Percentiles rank a stretch among this genome's conserved stretches.
Conservation (phyloP, 2,329 filamentous ascomycete species). For the Fusarium neocosmosporiellum region DNA sequence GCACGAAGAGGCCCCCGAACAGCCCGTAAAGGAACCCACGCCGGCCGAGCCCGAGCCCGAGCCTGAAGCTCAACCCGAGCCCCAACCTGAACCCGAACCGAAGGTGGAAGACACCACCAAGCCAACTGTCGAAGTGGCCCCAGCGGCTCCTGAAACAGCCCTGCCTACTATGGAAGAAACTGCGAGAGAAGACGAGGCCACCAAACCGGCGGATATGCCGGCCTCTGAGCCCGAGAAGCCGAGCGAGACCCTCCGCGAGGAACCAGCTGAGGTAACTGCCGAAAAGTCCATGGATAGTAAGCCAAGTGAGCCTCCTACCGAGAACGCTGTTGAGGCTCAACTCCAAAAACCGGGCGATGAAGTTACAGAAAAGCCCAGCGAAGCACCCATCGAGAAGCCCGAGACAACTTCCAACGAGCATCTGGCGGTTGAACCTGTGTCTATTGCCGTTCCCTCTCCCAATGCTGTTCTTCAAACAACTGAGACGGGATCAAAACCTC, state of each 20-base stretch:
- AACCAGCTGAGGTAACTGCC: background rate
- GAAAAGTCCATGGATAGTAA: background rate
- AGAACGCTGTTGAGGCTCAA: background rate
- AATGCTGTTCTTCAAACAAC: conserved; percentile 41
- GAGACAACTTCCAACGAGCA: conserved; percentile 1
- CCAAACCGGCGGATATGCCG: conserved; percentile 1
- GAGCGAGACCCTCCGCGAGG: conserved; percentile 4
- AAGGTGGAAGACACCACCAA: conserved; percentile 55
- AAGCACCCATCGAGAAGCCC: conserved; percentile 2
- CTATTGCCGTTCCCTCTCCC: conserved; percentile 13
- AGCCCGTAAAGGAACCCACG: background rate
- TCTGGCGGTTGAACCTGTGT: background rate
- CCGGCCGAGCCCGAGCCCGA: conserved; percentile 18
- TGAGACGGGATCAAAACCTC: conserved; percentile 49
- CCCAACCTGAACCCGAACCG: conserved; percentile 37
- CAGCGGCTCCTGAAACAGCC: conserved; percentile 11
- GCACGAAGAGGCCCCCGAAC: background rate
- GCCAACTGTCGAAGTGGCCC: conserved; percentile 13
- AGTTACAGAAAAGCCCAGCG: background rate
- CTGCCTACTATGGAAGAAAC: conserved; percentile 12
- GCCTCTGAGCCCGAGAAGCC: conserved; percentile 6
- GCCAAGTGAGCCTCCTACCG: background rate
- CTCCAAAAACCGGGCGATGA: conserved; percentile 3
- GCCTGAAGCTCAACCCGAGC: conserved; percentile 24
- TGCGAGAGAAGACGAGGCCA: background rate